Evolutionary conservation across 1,284 basidiomycete species (phyloP), one percentile per base, ranked within the genome.

Genomic region (Ceratobasidium theobromae): DNA sequence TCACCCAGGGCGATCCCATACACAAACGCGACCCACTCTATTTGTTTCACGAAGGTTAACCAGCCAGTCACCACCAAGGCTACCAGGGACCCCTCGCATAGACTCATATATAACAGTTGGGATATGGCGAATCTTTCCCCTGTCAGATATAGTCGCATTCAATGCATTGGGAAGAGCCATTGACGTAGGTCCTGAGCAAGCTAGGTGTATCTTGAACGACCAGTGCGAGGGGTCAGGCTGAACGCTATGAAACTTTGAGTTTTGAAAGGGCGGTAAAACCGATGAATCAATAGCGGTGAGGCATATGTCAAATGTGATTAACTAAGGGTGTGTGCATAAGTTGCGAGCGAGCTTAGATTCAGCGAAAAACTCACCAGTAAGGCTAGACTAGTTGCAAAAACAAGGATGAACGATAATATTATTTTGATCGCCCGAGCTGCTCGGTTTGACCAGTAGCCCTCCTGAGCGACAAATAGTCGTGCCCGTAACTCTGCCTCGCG

Each of bases 1-100:
- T 51, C 27, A 67, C 66, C 66, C 66, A 0, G 66, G 66, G 27
- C 66, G 55, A 30, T 67, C 66, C 66, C 66, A 67, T 1, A 67
- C 41, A 18, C 66, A 67, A 12, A 67, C 66, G 2, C 66, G 54
- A 28, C 66, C 66, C 4, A 67, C 43, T 35, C 57, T 58, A 18
- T 57, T 57, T 18, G 48, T 25, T 40, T 67, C 66, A 21, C 66
- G 55, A 16, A 67, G 55, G 12, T 67, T 46, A 6, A 67, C 35
- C 35, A 67, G n/a, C 66, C 66, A 67, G 1, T 62, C 66, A 9
- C 54, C 66, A 1, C 66, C 66, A 45, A 60, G 28, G 32, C 57
- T 60, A 18, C 57, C 57, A 8, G 57, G 57, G 5, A 60, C 57
- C 8, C 57, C 57, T 25, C 57, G 43, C 57, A 60, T 60, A 18